Conservation (phyloP, 352 stramenopile genomes). For the Bremia lactucae region DNA sequence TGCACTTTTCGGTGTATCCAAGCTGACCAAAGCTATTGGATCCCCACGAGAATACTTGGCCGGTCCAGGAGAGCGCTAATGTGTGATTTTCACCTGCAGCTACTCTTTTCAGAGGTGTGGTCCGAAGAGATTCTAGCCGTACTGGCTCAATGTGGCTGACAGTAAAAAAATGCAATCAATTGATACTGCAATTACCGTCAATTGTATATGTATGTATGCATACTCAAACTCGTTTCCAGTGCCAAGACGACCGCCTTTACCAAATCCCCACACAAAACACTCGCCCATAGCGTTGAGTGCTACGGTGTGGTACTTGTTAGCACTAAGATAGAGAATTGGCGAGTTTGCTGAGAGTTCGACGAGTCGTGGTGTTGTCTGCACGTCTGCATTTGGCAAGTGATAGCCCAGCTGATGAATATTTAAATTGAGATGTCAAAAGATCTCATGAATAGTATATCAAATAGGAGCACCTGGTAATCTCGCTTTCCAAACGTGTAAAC, state of each 20-base stretch:
- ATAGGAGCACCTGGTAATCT: slow-evolving; percentile 55
- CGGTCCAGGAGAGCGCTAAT: slow-evolving; percentile 47
- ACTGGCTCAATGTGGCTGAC: slow-evolving; percentile 59
- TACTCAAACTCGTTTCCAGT: slow-evolving; percentile 75
- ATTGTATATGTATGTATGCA: slow-evolving; percentile 2
- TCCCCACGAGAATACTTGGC: slow-evolving; percentile 76
- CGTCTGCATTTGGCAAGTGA: slow-evolving; percentile 67
- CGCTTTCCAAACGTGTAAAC: slow-evolving; percentile 82
- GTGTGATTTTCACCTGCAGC: slow-evolving; percentile 76
- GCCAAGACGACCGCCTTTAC: slow-evolving; percentile 64
- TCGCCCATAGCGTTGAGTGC: slow-evolving; percentile 48
- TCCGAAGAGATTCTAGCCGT: slow-evolving; percentile 28
- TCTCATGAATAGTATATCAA: slow-evolving; percentile 4
- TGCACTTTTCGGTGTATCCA: slow-evolving; percentile 47
- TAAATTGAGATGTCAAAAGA: background rate
- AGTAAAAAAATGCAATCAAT: background rate
- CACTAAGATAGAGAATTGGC: slow-evolving; percentile 55
- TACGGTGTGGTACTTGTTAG: slow-evolving; percentile 75
- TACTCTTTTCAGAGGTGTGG: slow-evolving; percentile 53
- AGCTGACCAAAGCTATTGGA: slow-evolving; percentile 76
- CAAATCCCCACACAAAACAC: slow-evolving; percentile 78
- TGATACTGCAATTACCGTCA: background rate
- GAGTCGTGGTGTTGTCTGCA: slow-evolving; percentile 51
- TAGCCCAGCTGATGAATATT: slow-evolving; percentile 47
- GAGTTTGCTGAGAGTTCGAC: slow-evolving; percentile 45